Evolutionary conservation across 164 flowering plant species (phyloP).

Genomic region (Annona squamosa): DNA sequence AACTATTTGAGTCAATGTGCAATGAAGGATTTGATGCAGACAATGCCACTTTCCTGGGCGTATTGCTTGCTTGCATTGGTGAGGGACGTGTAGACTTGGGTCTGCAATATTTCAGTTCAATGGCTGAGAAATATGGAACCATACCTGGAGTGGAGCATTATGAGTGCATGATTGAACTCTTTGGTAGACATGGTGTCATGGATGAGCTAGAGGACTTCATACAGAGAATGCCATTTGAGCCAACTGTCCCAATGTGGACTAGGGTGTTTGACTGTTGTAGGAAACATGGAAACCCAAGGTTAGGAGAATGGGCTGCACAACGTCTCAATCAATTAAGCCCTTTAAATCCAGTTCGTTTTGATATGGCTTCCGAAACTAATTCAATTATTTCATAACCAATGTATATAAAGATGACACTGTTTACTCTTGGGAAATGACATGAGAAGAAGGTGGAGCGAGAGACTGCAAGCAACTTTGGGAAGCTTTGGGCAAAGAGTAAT

Average conservation of each 20-base stretch:
- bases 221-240: constrained; percentile 42
- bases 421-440: not conserved
- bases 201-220: constrained; percentile 50
- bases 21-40: constrained; percentile 40
- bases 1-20: constrained; percentile 35
- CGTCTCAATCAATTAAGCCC: constrained; percentile 28
- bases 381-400: constrained; percentile 1
- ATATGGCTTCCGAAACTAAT: constrained; percentile 7
- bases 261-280: constrained; percentile 33
- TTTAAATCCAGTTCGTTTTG: constrained; percentile 24
- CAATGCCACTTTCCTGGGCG: constrained; percentile 43
- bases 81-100: constrained; percentile 46
- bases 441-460: not conserved
- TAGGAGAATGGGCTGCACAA: constrained; percentile 39
- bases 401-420: not conserved
- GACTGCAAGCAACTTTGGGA: not conserved
- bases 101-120: constrained; percentile 29
- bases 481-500: not conserved
- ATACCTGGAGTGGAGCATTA: constrained; percentile 55
- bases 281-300: constrained; percentile 26
- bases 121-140: constrained; percentile 31
- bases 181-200: constrained; percentile 29
- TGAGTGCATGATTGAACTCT: constrained; percentile 54
- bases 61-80: constrained; percentile 41
- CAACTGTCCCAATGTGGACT: constrained; percentile 40